A percentile compares a stretch with the other conserved stretches of the same genome.
Conservation (phyloP, 441 rosid species). For the Adansonia gregorii region DNA sequence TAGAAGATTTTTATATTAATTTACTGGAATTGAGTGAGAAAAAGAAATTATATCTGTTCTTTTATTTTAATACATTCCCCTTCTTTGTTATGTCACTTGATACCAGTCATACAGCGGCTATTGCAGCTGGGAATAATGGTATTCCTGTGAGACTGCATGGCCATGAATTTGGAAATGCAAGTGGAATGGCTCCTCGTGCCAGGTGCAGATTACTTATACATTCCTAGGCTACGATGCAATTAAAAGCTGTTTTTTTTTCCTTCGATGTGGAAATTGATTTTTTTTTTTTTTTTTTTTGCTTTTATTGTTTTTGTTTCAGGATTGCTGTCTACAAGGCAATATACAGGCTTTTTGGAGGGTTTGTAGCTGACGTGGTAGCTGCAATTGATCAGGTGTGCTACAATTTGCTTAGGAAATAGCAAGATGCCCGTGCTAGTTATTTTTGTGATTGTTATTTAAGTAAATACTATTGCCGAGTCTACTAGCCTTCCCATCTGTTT, state of each 20-base stretch:
- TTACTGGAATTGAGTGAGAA: neutral
- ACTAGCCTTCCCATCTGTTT: neutral
- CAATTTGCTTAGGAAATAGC: neutral
- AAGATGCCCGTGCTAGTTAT: neutral
- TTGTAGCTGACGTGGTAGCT: slow-evolving; percentile 96
- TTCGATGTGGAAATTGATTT: slow-evolving; percentile 11
- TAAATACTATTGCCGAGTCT: neutral
- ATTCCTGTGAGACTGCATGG: slow-evolving; percentile 90
- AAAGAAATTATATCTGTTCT: slow-evolving; percentile 22
- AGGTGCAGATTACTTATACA: slow-evolving; percentile 52
- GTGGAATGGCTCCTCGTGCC: slow-evolving; percentile 99
- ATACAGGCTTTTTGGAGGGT: slow-evolving; percentile 95
- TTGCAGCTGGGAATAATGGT: slow-evolving; percentile 99
- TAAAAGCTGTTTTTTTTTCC: slow-evolving; percentile 11
- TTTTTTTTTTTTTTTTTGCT: slow-evolving; percentile 14
- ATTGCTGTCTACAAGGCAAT: slow-evolving; percentile 98
- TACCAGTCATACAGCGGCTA: slow-evolving; percentile 93
- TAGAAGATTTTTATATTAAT: neutral
- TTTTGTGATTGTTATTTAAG: neutral
- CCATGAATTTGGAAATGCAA: slow-evolving; percentile 95
- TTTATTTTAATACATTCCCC: slow-evolving; percentile 18
- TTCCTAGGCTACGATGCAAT: neutral
- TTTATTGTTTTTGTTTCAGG: slow-evolving; percentile 45
- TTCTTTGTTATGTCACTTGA: slow-evolving; percentile 15
- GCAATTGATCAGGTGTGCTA: slow-evolving; percentile 90